phyloP scores from a whole-genome alignment of 2,329 filamentous ascomycete species.

The Cladophialophora carrionii region DNA sequence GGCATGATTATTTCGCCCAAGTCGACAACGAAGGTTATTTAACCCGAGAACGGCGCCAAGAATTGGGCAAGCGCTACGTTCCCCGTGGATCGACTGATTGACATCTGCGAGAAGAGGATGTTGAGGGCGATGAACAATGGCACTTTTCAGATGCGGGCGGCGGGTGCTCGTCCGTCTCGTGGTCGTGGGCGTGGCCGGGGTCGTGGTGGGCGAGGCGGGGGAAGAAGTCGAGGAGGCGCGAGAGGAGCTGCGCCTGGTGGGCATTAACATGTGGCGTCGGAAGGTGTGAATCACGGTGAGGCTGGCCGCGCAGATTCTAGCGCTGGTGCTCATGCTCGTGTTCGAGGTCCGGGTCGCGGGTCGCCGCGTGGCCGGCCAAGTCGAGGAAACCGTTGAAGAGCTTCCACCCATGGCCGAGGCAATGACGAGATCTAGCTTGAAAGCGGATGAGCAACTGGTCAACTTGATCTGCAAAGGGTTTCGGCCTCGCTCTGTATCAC shows the following conservation, averaged over 20 bases:
- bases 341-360: neutral
- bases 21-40: neutral
- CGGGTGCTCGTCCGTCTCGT: neutral
- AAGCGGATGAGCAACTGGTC: neutral
- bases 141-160: neutral
- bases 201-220: neutral
- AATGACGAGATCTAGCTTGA: neutral
- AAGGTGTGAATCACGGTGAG: neutral
- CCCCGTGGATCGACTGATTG: neutral
- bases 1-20: slow-evolving; percentile 1
- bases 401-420: neutral
- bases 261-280: neutral
- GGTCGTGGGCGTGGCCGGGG: neutral
- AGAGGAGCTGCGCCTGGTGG: neutral
- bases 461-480: neutral
- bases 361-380: neutral
- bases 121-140: neutral
- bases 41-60: neutral
- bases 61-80: neutral
- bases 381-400: neutral
- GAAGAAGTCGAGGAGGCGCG: neutral
- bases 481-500: neutral
- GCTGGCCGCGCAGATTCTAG: neutral
- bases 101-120: slow-evolving; percentile 3
- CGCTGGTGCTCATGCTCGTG: neutral